Percentiles rank a stretch among this genome's conserved stretches.
phyloP scores from a whole-genome alignment of 805 yeast species.

The Nakazawaea pomicola region DNA sequence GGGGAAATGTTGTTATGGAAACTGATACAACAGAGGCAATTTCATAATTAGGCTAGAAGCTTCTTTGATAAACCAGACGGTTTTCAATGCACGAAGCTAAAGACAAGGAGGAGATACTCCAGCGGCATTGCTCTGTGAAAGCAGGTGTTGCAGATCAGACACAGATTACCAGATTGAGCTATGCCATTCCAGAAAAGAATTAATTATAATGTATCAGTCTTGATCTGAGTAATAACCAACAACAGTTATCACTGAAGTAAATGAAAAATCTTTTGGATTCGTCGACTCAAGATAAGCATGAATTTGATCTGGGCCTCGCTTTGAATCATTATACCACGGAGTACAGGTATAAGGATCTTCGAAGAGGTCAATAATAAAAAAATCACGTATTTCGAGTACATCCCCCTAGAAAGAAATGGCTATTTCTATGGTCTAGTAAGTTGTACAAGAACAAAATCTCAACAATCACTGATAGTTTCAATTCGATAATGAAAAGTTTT shows the following conservation, averaged over 20 bases:
- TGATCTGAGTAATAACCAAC: conserved; percentile 3
- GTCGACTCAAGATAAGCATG: conserved; percentile 11
- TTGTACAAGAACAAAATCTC: too few relatives aligned
- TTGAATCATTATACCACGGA: conserved; percentile 32
- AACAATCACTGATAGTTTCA: background rate
- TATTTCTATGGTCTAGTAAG: too few relatives aligned
- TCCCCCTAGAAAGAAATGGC: conserved; percentile 9
- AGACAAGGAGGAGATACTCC: too few relatives aligned
- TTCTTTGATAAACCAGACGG: too few relatives aligned
- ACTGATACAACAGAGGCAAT: too few relatives aligned
- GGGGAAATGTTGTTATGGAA: too few relatives aligned
- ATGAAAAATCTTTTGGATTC: background rate
- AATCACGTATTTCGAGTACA: conserved; percentile 12
- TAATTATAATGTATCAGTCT: conserved; percentile 2
- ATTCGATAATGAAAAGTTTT: background rate
- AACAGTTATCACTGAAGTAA: background rate
- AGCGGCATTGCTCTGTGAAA: too few relatives aligned
- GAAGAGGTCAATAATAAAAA: conserved; percentile 26
- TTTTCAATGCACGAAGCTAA: too few relatives aligned
- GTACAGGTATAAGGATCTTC: conserved; percentile 31
- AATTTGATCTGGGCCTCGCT: conserved; percentile 30
- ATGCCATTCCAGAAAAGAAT: background rate
- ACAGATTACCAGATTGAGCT: too few relatives aligned
- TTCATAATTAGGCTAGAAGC: too few relatives aligned
- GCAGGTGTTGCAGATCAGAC: too few relatives aligned